phyloP scores from a whole-genome alignment of 768 basidiomycete species.

The Naganishia vishniacii region DNA sequence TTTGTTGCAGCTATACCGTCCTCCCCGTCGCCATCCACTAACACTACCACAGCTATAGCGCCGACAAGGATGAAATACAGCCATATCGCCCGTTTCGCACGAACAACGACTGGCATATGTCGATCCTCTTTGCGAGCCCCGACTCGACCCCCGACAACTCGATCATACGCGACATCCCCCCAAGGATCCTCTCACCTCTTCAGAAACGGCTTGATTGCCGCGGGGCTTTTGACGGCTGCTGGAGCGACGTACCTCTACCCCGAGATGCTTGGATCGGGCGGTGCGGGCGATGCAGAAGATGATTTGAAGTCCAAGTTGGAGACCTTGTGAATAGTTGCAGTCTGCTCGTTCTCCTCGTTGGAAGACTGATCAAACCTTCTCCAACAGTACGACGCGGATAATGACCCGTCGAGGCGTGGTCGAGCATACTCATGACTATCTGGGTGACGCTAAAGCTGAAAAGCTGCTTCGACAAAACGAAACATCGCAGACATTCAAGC shows the following conservation, averaged over 20 bases:
- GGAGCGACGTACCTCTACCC: slow-evolving; percentile 24
- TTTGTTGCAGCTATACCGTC: not conserved
- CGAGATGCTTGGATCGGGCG: slow-evolving; percentile 7
- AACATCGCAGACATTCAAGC: slow-evolving; percentile 10
- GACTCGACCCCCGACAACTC: not conserved
- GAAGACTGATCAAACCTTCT: not conserved
- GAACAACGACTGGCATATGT: not conserved
- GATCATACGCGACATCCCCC: slow-evolving; percentile 6
- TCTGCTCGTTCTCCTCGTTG: not conserved
- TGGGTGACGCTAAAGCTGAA: slow-evolving; percentile 4
- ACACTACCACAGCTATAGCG: too few relatives aligned
- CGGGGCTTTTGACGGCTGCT: slow-evolving; percentile 14
- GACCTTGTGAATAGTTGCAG: slow-evolving; percentile 18
- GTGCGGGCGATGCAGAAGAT: not conserved
- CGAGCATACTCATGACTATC: slow-evolving; percentile 23
- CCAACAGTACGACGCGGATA: slow-evolving; percentile 22
- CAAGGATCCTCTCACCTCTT: slow-evolving; percentile 14
- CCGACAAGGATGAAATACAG: slow-evolving; percentile 16
- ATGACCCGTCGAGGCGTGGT: slow-evolving; percentile 23
- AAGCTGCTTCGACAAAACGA: slow-evolving; percentile 12
- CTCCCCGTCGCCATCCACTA: too few relatives aligned
- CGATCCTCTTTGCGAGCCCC: not conserved
- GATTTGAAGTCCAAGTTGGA: slow-evolving; percentile 13
- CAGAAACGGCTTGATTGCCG: slow-evolving; percentile 22
- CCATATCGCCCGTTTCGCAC: not conserved